Base-by-base conservation (phyloP, 371 early-diverging fungal genomes). In the Lichtheimia corymbifera region DNA sequence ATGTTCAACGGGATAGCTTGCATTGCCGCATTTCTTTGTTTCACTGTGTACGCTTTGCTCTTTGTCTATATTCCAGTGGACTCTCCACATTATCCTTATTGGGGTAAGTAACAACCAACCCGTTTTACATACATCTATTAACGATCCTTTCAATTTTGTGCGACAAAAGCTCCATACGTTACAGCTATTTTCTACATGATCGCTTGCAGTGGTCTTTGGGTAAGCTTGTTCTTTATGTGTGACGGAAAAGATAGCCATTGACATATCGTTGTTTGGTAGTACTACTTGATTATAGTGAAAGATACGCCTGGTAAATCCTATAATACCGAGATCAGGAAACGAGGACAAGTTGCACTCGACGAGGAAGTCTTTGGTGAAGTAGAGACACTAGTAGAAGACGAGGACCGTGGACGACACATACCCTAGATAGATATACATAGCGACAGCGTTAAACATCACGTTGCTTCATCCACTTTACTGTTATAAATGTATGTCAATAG, bases 31-130 rank as follows among this genome's bases (percentile, higher is more conserved):
- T 73, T 79, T 40, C 51, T 75, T 22, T 20, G 49, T 12, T 71
- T 75, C 22, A 68, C 73, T 1, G 49, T 70, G 4, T 79, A 75
- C 47, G 70, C 73, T 4, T 54, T 79, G 18, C 35, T 75, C 7
- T 79, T 79, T 73, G 79, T 79, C 9, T 75, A 73, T 58, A 70
- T 79, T 17, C 79, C 79, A 4, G 74, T 73, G 0, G 64, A 71
- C 5, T 75, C 73, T 30, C 55, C 65, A 27, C 65, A 72, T 40
- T 79, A 75, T 60, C 73, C 79, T 17, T 79, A 79, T 35, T 79
- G 72, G 73, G 58, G 79, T 75, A 72, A 64, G 65, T 40, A 50
- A 14, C 5, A 20, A 47, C 14, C 15, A 4, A 61, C 35, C 42
- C 49, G 13, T 18, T 45, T 35, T 3, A n/a, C n/a, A n/a, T 58